These are phyloP conservation scores for Aspergillus sp. DNA, from an alignment of 2,329 filamentous ascomycete genomes.

Conservation along the genomic window DNA sequence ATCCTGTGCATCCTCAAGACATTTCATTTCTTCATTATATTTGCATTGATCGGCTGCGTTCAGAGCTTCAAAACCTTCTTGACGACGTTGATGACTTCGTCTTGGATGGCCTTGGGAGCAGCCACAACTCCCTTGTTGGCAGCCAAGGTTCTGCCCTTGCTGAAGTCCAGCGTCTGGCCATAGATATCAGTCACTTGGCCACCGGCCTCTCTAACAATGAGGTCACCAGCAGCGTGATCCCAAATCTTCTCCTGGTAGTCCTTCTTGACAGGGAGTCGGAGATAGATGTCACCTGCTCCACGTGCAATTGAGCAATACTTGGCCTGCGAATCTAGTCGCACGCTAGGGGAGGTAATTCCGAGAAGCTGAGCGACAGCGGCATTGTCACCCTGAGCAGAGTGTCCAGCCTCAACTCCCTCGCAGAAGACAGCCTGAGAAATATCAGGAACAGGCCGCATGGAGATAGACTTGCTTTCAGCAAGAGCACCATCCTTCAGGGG, in stretches of 20 bases:
- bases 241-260: slow-evolving; percentile 99
- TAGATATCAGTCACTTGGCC: slow-evolving; percentile 87
- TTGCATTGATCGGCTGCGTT: slow-evolving; percentile 19
- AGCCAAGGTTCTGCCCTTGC: slow-evolving; percentile 77
- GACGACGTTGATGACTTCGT: slow-evolving; percentile 74
- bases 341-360: slow-evolving; percentile 83
- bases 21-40: slow-evolving; percentile 16
- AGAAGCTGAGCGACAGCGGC: slow-evolving; percentile 79
- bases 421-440: slow-evolving; percentile 86
- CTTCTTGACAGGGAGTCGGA: slow-evolving; percentile 79
- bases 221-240: slow-evolving; percentile 94
- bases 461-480: slow-evolving; percentile 61
- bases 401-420: slow-evolving; percentile 90
- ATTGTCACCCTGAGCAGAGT: slow-evolving; percentile 87
- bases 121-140: slow-evolving; percentile 94
- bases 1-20: slow-evolving; percentile 11
- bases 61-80: slow-evolving; percentile 68
- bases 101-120: slow-evolving; percentile 74
- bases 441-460: slow-evolving; percentile 74
- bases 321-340: slow-evolving; percentile 96
- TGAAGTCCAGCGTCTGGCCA: slow-evolving; percentile 83
- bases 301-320: slow-evolving; percentile 96
- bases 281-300: slow-evolving; percentile 91
- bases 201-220: slow-evolving; percentile 92
- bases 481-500: slow-evolving; percentile 59